Base-by-base conservation (phyloP, 225 moss, liverwort and hornwort genomes). In the Ulota crispa region DNA sequence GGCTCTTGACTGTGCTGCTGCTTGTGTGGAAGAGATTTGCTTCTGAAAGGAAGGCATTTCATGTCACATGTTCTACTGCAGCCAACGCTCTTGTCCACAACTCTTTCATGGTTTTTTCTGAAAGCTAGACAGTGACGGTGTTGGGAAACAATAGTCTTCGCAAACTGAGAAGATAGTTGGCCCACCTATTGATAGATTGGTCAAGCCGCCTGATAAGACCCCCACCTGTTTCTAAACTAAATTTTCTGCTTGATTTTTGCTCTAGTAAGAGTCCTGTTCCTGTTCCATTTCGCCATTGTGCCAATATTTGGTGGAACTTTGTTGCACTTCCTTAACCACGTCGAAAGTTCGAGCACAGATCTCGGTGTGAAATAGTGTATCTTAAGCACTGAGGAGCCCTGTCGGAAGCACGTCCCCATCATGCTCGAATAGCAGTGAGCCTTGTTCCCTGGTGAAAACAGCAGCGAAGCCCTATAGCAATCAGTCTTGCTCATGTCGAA, bases 81-180 rank as follows among this genome's bases (percentile, higher is more conserved):
- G 5, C 8, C 45, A 21, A 30, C 19, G 19, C 36, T 50, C 37
- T 11, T 2, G 19, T 19, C 4, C 2, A 2, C 0, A 0, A 39
- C 39, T 45, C 11, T 12, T 12, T 2, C 23, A 0, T 12, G 30
- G 30, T 0, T 63, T 9, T 0, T 2, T 0, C 0, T 2, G 2
- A 8, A 23, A 23, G 42, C 1, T 6, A 12, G n/a, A n/a, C n/a
- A n/a, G 8, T 23, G 32, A 15, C 3, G 15, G 5, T 64, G n/a
- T 0, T 2, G 24, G 0, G 6, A 15, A 16, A 23, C 1, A 9
- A 0, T n/a, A 0, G 6, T 67, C n/a, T n/a, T n/a, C n/a, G n/a
- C n/a, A n/a, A n/a, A n/a, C n/a, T n/a, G n/a, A n/a, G n/a, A n/a
- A n/a, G n/a, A n/a, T n/a, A n/a, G n/a, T n/a, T n/a, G n/a, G n/a